Evolutionary conservation across 495 filamentous ascomycete genomes (phyloP).

Genomic region (Staphylotrichum tortipilum): DNA sequence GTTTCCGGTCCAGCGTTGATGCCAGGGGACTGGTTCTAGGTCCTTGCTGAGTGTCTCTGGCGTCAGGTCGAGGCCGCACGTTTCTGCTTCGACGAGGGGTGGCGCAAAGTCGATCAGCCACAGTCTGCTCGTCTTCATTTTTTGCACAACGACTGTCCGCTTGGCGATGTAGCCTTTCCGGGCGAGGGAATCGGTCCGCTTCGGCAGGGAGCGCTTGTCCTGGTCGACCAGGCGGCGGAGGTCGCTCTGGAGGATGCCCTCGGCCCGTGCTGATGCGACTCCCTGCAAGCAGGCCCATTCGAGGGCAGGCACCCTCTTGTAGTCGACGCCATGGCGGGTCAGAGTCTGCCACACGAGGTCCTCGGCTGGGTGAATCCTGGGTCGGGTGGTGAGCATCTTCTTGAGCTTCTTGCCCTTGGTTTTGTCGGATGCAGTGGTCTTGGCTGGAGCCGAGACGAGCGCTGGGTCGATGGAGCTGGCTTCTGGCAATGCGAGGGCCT

Average conservation of each 20-base stretch:
- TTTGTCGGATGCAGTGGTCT: not conserved
- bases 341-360: conserved; percentile 63
- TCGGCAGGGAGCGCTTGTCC: conserved; percentile 81
- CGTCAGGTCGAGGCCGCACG: conserved; percentile 23
- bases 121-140: conserved; percentile 57
- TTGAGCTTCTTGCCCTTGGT: conserved; percentile 13
- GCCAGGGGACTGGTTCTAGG: conserved; percentile 39
- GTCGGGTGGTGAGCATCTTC: conserved; percentile 21
- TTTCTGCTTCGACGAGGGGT: conserved; percentile 28
- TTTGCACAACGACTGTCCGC: conserved; percentile 53
- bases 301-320: conserved; percentile 51
- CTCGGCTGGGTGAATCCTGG: conserved; percentile 32
- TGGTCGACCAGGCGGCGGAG: conserved; percentile 69
- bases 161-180: conserved; percentile 82
- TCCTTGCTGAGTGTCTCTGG: conserved; percentile 30
- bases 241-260: conserved; percentile 72
- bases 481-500: conserved; percentile 37
- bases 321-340: conserved; percentile 71
- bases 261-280: conserved; percentile 60
- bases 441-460: not conserved
- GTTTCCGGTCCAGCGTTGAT: conserved; percentile 41
- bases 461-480: conserved; percentile 6
- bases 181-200: conserved; percentile 64
- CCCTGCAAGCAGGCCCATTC: conserved; percentile 73
- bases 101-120: conserved; percentile 55